Conservation (phyloP, 2,329 filamentous ascomycete species). For the Sordariomycetes sp. region DNA sequence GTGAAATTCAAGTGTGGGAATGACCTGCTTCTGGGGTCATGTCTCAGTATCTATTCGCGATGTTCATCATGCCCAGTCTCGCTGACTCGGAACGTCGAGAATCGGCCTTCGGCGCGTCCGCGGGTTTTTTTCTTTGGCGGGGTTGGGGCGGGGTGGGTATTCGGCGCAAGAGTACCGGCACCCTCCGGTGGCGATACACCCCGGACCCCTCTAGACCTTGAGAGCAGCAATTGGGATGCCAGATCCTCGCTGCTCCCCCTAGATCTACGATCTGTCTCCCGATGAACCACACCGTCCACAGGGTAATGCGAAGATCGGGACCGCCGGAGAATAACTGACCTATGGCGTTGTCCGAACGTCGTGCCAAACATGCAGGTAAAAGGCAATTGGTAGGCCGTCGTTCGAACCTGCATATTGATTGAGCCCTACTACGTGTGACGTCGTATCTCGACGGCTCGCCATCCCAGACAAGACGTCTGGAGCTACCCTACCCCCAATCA, state of each 20-base stretch:
- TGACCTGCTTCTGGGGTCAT: not conserved
- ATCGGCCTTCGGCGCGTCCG: not conserved
- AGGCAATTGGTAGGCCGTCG: not conserved
- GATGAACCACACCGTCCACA: not conserved
- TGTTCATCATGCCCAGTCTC: not conserved
- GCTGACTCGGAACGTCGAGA: not conserved
- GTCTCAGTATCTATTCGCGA: not conserved
- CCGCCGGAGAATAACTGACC: not conserved
- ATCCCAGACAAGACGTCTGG: not conserved
- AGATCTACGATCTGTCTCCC: not conserved
- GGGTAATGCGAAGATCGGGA: not conserved
- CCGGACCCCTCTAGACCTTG: not conserved
- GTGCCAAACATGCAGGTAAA: not conserved
- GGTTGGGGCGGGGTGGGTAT: not conserved
- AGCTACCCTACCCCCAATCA: not conserved
- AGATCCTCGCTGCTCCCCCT: not conserved
- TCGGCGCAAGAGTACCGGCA: not conserved
- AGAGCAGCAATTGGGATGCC: not conserved
- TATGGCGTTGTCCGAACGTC: not conserved
- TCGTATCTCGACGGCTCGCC: not conserved
- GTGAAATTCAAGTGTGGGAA: not conserved
- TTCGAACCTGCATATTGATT: not conserved
- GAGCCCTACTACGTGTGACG: not conserved
- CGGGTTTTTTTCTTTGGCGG: not conserved
- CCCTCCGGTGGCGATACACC: not conserved